A percentile compares a stretch with the other conserved stretches of the same genome.
Conservation (phyloP, 1,139 yeast species). For the Saccharomycopsis hybrid region DNA sequence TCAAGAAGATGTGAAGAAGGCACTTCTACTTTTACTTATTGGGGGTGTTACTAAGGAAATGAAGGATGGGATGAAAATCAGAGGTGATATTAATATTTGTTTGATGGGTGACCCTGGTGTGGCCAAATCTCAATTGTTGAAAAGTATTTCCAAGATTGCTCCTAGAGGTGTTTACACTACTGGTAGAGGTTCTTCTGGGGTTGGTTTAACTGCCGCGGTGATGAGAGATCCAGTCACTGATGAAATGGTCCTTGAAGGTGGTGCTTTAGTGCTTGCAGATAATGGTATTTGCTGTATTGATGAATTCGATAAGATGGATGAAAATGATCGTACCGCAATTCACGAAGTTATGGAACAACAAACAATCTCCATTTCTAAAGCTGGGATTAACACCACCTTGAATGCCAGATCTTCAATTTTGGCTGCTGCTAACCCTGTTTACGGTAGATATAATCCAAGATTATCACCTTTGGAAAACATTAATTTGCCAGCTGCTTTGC, state of each 20-base stretch:
- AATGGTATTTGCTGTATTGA: conserved; percentile 98
- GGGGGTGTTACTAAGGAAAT: conserved; percentile 95
- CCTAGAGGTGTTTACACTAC: conserved; percentile 98
- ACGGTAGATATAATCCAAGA: conserved; percentile 89
- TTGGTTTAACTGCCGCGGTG: conserved; percentile 98
- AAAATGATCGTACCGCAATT: conserved; percentile 91
- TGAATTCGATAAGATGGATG: conserved; percentile 99
- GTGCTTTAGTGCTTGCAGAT: conserved; percentile 95
- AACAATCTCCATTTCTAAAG: conserved; percentile 94
- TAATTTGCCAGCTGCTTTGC: conserved; percentile 91
- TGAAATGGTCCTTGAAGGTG: conserved; percentile 98
- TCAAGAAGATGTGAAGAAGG: conserved; percentile 88
- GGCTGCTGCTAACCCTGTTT: conserved; percentile 97
- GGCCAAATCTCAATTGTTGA: conserved; percentile 93
- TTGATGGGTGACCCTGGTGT: conserved; percentile 99
- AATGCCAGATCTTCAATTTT: conserved; percentile 93
- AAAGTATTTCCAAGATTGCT: conserved; percentile 86
- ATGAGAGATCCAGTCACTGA: conserved; percentile 98
- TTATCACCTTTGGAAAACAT: conserved; percentile 92
- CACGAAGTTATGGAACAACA: conserved; percentile 99
- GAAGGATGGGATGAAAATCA: conserved; percentile 93
- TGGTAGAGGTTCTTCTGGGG: conserved; percentile 98
- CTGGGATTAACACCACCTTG: conserved; percentile 94
- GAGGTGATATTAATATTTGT: conserved; percentile 96
- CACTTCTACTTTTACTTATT: conserved; percentile 72